These are phyloP conservation scores for Solanum ossicruentum DNA, from an alignment of 257 asterid genomes.

Conservation along the genomic window DNA sequence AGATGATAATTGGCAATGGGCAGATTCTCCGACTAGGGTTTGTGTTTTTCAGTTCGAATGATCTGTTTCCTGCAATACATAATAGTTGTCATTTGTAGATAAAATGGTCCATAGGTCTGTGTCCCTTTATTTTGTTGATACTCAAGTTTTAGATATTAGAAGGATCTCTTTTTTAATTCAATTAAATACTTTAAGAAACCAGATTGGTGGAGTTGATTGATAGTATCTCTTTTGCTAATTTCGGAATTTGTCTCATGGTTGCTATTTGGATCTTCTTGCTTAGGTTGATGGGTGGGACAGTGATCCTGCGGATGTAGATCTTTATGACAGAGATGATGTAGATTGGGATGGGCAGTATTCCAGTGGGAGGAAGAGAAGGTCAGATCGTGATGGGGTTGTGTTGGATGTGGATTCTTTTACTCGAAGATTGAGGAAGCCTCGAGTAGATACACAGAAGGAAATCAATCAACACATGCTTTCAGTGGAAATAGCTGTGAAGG, in stretches of 20 bases:
- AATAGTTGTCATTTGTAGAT: not conserved
- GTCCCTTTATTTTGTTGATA: not conserved
- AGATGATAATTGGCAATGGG: slow-evolving; percentile 97
- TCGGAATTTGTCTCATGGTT: slow-evolving; percentile 1
- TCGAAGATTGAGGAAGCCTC: slow-evolving; percentile 82
- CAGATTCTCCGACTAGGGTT: slow-evolving; percentile 97
- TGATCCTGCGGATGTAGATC: slow-evolving; percentile 98
- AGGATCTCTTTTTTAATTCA: not conserved
- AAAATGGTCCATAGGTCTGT: not conserved
- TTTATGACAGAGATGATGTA: slow-evolving; percentile 92
- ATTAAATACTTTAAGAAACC: not conserved
- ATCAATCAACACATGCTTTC: slow-evolving; percentile 93
- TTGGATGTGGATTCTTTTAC: slow-evolving; percentile 88
- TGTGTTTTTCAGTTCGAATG: slow-evolving; percentile 3
- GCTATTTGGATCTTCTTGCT: not conserved
- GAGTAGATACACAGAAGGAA: slow-evolving; percentile 88
- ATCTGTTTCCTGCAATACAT: not conserved
- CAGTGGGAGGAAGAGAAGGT: slow-evolving; percentile 92
- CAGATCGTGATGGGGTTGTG: slow-evolving; percentile 68
- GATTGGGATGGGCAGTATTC: slow-evolving; percentile 99
- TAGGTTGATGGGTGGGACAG: slow-evolving; percentile 99
- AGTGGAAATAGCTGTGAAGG: slow-evolving; percentile 92
- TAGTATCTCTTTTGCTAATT: not conserved
- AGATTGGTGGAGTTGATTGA: not conserved
- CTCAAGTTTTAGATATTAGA: not conserved